Percentiles rank a stretch among this genome's conserved stretches.
These are phyloP conservation scores for Pulveroboletus ravenelii DNA, from an alignment of 768 basidiomycete genomes.

Conservation along the genomic window DNA sequence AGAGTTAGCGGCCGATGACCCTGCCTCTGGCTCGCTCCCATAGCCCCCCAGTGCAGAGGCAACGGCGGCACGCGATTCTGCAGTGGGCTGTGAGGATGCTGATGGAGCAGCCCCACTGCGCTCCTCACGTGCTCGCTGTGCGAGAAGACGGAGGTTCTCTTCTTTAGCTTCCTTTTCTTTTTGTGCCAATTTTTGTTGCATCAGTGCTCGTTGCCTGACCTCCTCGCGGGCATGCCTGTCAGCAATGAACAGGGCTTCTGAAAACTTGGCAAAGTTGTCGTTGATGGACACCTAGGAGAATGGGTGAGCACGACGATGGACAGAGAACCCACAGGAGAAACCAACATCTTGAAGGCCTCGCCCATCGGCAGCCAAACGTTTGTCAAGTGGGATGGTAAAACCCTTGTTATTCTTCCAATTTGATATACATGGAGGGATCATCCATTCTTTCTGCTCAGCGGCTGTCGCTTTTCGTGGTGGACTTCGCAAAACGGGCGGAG, in stretches of 20 bases:
- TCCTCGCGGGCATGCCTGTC: slow-evolving; percentile 98
- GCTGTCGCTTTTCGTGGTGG: slow-evolving; percentile 95
- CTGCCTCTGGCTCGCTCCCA: slow-evolving; percentile 69
- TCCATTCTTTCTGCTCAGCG: slow-evolving; percentile 99
- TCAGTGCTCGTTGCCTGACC: slow-evolving; percentile 90
- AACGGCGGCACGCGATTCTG: slow-evolving; percentile 64
- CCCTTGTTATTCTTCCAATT: slow-evolving; percentile 99
- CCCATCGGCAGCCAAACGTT: slow-evolving; percentile 97
- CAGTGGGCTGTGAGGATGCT: slow-evolving; percentile 56
- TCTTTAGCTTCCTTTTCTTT: slow-evolving; percentile 97
- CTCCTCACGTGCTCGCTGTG: slow-evolving; percentile 94
- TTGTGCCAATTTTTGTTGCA: slow-evolving; percentile 98
- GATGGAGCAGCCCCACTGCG: slow-evolving; percentile 70
- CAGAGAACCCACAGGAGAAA: slow-evolving; percentile 11
- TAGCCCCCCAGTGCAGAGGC: slow-evolving; percentile 79
- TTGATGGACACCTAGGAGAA: slow-evolving; percentile 87
- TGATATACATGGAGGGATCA: slow-evolving; percentile 99
- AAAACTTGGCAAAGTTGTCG: slow-evolving; percentile 98
- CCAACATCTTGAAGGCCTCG: slow-evolving; percentile 94
- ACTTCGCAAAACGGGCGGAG: slow-evolving; percentile 90
- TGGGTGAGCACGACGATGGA: background rate
- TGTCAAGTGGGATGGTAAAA: slow-evolving; percentile 97
- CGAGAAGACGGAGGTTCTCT: slow-evolving; percentile 89
- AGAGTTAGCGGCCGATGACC: slow-evolving; percentile 46
- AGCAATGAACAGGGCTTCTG: slow-evolving; percentile 91